Percentiles rank a stretch among this genome's conserved stretches.
Conservation (phyloP, 2,329 filamentous ascomycete genomes). For the Trichophyton schoenleinii region DNA sequence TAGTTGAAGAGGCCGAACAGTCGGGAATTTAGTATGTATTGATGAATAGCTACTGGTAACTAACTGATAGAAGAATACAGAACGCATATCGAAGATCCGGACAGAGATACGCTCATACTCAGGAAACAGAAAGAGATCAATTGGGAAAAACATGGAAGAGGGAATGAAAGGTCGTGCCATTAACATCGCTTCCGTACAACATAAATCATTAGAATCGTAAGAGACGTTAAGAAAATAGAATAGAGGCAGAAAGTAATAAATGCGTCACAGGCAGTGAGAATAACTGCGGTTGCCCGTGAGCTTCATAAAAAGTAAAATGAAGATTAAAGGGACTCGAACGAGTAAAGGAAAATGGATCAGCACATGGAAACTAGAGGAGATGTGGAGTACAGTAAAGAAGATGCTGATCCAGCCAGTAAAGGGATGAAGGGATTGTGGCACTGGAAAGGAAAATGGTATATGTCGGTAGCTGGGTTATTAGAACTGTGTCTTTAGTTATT, state of each 20-base stretch:
- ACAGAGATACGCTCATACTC: background rate
- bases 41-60: too few relatives aligned
- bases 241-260: background rate
- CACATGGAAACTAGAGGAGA: background rate
- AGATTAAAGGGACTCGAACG: background rate
- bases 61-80: background rate
- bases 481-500: background rate
- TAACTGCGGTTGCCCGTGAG: background rate
- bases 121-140: background rate
- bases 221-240: background rate
- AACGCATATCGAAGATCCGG: background rate
- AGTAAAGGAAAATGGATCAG: too few relatives aligned
- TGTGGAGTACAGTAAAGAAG: background rate
- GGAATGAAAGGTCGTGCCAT: background rate
- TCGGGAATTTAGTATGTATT: background rate
- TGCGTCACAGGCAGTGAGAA: background rate
- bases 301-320: background rate
- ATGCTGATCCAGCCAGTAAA: background rate
- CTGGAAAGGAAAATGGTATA: background rate
- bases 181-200: background rate
- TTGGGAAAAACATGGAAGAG: background rate
- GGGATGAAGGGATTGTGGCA: background rate
- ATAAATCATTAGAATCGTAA: background rate
- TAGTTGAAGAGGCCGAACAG: background rate
- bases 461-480: background rate